Percentiles rank a stretch among this genome's conserved stretches.
phyloP scores from a whole-genome alignment of 768 basidiomycete genomes.

The Psilocybe cubensis region DNA sequence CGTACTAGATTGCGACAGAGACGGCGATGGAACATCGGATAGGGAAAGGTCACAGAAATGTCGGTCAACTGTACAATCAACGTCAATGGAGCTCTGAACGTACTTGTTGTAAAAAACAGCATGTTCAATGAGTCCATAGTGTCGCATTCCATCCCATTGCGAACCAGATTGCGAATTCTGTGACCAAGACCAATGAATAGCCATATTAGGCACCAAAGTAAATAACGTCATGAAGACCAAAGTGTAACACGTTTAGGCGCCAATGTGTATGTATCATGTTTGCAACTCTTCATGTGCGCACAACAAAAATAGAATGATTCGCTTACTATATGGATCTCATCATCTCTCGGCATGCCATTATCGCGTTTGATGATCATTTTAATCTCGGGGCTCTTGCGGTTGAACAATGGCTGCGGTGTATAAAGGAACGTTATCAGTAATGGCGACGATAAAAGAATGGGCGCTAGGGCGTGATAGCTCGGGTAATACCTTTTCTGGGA shows the following conservation, averaged over 20 bases:
- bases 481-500: slow-evolving; percentile 57
- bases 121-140: slow-evolving; percentile 56
- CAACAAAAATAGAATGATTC: not conserved
- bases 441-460: not conserved
- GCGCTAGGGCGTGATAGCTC: no score
- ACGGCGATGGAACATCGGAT: no score
- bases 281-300: no score
- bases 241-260: no score
- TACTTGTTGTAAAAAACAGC: slow-evolving; percentile 69
- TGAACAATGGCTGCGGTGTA: slow-evolving; percentile 53
- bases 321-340: slow-evolving; percentile 61
- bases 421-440: not conserved
- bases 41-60: not conserved
- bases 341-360: slow-evolving; percentile 40
- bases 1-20: slow-evolving; percentile 16
- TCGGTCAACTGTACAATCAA: no score
- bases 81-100: slow-evolving; percentile 8
- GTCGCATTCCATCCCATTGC: slow-evolving; percentile 72
- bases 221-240: not conserved
- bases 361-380: slow-evolving; percentile 36
- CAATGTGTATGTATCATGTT: no score
- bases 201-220: not conserved
- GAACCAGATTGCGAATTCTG: slow-evolving; percentile 75
- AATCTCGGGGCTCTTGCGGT: slow-evolving; percentile 55
- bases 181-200: no score